Evolutionary conservation across 805 yeast species (phyloP).

Genomic region (Zygosaccharomyces bailii): DNA sequence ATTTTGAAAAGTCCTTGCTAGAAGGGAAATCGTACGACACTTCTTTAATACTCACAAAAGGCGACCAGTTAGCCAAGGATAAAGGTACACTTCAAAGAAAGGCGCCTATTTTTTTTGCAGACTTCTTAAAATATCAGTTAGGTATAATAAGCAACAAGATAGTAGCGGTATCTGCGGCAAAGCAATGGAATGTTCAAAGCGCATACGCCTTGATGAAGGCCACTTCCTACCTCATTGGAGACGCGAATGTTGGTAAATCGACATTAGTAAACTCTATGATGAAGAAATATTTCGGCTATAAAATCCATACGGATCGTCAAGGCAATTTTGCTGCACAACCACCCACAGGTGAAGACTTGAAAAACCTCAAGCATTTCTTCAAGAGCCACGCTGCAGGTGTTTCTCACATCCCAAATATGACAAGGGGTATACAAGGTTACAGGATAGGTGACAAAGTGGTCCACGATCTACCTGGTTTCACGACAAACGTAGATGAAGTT

Average conservation of each 20-base stretch:
- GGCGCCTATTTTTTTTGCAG: slow-evolving; percentile 34
- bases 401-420: slow-evolving; percentile 63
- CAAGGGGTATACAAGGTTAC: slow-evolving; percentile 50
- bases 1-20: slow-evolving; percentile 38
- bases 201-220: slow-evolving; percentile 23
- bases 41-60: slow-evolving; percentile 29
- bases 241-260: slow-evolving; percentile 69
- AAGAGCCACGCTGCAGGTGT: slow-evolving; percentile 35
- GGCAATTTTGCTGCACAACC: slow-evolving; percentile 12
- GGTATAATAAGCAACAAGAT: slow-evolving; percentile 30
- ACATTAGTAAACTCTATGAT: slow-evolving; percentile 51
- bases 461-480: slow-evolving; percentile 43
- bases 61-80: slow-evolving; percentile 32
- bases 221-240: slow-evolving; percentile 55
- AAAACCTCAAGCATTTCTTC: slow-evolving; percentile 9
- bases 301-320: slow-evolving; percentile 12
- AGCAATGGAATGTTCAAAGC: slow-evolving; percentile 30
- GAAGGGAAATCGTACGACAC: slow-evolving; percentile 13
- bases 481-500: slow-evolving; percentile 20
- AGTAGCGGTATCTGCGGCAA: slow-evolving; percentile 26
- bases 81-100: slow-evolving; percentile 21
- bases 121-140: slow-evolving; percentile 31
- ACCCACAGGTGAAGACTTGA: background rate
- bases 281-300: slow-evolving; percentile 28
- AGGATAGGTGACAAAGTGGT: slow-evolving; percentile 33